Evolutionary conservation across 805 yeast genomes (phyloP).

Genomic region (Trichomonascus vanleenenianus): DNA sequence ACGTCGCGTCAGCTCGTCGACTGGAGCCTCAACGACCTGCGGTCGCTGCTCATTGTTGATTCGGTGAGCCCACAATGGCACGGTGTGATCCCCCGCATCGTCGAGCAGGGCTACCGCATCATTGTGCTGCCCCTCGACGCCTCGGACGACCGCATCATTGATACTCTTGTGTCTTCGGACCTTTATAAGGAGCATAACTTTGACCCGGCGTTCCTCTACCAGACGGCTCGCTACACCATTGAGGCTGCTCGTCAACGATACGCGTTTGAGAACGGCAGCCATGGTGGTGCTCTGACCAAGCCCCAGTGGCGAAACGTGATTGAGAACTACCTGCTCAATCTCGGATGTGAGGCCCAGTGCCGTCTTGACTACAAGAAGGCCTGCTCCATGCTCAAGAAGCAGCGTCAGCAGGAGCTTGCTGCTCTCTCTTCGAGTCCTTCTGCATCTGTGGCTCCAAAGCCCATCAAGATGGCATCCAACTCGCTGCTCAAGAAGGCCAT

Average conservation of each 20-base stretch:
- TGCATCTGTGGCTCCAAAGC: neutral
- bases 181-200: slow-evolving; percentile 58
- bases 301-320: slow-evolving; percentile 70
- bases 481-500: slow-evolving; percentile 30
- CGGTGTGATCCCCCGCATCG: slow-evolving; percentile 36
- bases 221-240: slow-evolving; percentile 58
- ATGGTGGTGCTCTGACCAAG: slow-evolving; percentile 30
- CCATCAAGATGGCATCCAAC: slow-evolving; percentile 4
- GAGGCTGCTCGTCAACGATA: slow-evolving; percentile 36
- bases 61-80: slow-evolving; percentile 49
- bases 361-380: slow-evolving; percentile 52
- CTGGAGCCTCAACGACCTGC: slow-evolving; percentile 64
- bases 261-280: slow-evolving; percentile 22
- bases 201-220: slow-evolving; percentile 44
- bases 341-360: slow-evolving; percentile 40
- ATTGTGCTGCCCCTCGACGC: slow-evolving; percentile 46
- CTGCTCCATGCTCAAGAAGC: slow-evolving; percentile 27
- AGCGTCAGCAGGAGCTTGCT: slow-evolving; percentile 12
- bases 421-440: neutral
- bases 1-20: slow-evolving; percentile 55
- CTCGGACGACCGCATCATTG: slow-evolving; percentile 40
- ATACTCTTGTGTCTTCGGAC: slow-evolving; percentile 47
- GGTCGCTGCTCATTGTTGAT: slow-evolving; percentile 54
- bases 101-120: slow-evolving; percentile 36
- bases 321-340: slow-evolving; percentile 44